These are phyloP conservation scores for Cymbidium sinense DNA, from an alignment of 106 monocot species.

Conservation along the genomic window DNA sequence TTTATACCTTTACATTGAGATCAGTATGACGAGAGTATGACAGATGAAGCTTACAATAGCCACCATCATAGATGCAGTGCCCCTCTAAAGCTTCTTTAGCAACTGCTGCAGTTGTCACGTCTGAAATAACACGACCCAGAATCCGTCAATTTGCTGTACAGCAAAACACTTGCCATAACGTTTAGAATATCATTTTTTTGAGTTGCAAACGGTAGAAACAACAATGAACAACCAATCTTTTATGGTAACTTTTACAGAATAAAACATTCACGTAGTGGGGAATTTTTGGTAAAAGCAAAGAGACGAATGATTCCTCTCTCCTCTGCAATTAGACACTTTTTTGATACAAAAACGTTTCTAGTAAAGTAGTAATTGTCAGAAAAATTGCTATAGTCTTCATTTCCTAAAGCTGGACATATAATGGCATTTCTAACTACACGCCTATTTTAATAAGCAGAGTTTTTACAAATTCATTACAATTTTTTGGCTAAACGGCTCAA, in stretches of 20 bases:
- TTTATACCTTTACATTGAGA: slow-evolving; percentile 88
- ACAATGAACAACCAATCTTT: not conserved
- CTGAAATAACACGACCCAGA: slow-evolving; percentile 20
- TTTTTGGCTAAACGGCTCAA: too few relatives aligned
- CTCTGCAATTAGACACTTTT: too few relatives aligned
- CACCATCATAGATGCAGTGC: slow-evolving; percentile 90
- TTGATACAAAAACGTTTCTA: too few relatives aligned
- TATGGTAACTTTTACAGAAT: not conserved
- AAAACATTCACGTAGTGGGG: not conserved
- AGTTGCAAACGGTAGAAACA: not conserved
- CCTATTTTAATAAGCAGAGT: too few relatives aligned
- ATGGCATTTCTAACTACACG: too few relatives aligned
- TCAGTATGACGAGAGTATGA: slow-evolving; percentile 97
- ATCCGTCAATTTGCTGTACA: not conserved
- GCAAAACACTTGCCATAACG: not conserved
- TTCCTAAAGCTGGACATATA: too few relatives aligned
- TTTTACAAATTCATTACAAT: too few relatives aligned
- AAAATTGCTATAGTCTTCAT: too few relatives aligned
- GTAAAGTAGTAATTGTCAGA: too few relatives aligned
- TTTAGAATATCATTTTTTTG: not conserved
- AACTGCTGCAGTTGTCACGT: slow-evolving; percentile 59
- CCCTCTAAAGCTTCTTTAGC: slow-evolving; percentile 80
- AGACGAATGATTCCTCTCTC: not conserved
- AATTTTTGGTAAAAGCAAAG: not conserved
- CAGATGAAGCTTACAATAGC: slow-evolving; percentile 96